These are phyloP conservation scores for Apium graveolens DNA, from an alignment of 129 eudicot species.

Conservation along the genomic window DNA sequence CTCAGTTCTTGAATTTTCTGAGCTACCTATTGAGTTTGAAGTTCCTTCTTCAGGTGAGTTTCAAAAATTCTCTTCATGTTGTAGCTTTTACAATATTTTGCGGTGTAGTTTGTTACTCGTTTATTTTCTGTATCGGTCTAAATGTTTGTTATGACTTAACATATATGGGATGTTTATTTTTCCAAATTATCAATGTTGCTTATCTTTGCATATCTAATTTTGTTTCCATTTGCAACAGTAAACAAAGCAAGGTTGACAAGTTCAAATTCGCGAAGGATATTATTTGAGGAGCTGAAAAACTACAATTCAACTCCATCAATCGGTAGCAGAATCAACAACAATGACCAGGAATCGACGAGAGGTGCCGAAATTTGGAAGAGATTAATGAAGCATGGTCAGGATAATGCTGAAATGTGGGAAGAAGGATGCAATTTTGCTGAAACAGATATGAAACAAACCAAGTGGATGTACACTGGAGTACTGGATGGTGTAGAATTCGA, in stretches of 20 bases:
- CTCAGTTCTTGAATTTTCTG: slow-evolving; percentile 60
- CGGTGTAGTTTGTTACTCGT: not conserved
- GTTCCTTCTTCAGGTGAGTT: slow-evolving; percentile 25
- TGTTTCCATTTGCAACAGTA: slow-evolving; percentile 22
- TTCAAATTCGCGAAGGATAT: slow-evolving; percentile 36
- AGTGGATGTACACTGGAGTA: slow-evolving; percentile 26
- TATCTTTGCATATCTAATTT: not conserved
- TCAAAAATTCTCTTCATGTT: not conserved
- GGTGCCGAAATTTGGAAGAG: slow-evolving; percentile 18
- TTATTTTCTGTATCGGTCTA: no score
- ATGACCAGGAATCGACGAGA: slow-evolving; percentile 17
- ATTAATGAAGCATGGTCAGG: slow-evolving; percentile 2
- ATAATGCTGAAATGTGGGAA: slow-evolving; percentile 35
- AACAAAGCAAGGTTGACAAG: slow-evolving; percentile 23
- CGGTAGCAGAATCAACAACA: not conserved
- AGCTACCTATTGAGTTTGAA: slow-evolving; percentile 32
- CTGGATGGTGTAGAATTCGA: slow-evolving; percentile 37
- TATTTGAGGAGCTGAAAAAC: slow-evolving; percentile 41
- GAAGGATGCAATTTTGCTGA: slow-evolving; percentile 44
- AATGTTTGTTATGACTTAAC: no score
- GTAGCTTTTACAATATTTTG: not conserved
- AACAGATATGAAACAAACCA: slow-evolving; percentile 35
- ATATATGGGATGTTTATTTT: no score
- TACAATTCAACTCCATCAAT: slow-evolving; percentile 14
- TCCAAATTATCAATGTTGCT: not conserved